phyloP scores from a whole-genome alignment of 345 rosid species.

The Dipteronia sinensis region DNA sequence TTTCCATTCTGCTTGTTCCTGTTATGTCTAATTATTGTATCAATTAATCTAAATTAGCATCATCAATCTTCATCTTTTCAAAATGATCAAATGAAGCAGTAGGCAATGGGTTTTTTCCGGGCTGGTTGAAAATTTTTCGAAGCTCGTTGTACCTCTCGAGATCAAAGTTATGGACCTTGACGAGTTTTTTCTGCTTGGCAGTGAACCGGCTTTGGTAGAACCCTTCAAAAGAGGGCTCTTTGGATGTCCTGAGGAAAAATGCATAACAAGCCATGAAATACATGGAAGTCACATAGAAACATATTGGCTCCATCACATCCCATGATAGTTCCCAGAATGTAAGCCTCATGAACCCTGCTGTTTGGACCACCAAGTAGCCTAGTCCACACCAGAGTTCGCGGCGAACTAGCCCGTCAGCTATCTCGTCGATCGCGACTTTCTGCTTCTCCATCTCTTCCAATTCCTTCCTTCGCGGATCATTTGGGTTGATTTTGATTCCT shows the following conservation, averaged over 20 bases:
- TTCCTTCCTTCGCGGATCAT: slow-evolving; percentile 68
- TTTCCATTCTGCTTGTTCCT: not conserved
- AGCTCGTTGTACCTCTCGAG: slow-evolving; percentile 62
- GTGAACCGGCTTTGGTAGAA: slow-evolving; percentile 73
- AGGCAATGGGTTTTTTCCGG: slow-evolving; percentile 3
- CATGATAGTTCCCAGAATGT: slow-evolving; percentile 98
- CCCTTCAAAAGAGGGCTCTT: slow-evolving; percentile 89
- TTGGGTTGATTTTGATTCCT: slow-evolving; percentile 31
- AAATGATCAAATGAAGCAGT: slow-evolving; percentile 11
- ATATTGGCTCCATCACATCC: slow-evolving; percentile 99
- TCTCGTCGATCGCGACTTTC: slow-evolving; percentile 51
- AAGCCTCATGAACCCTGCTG: slow-evolving; percentile 88
- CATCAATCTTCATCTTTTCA: slow-evolving; percentile 6
- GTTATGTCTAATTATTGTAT: not conserved
- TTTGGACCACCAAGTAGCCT: slow-evolving; percentile 66
- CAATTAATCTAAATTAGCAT: not conserved
- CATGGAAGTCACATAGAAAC: slow-evolving; percentile 74
- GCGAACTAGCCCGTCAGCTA: slow-evolving; percentile 57
- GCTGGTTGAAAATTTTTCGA: slow-evolving; percentile 36
- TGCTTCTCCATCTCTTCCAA: slow-evolving; percentile 58
- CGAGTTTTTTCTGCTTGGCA: slow-evolving; percentile 63
- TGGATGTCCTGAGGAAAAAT: slow-evolving; percentile 81
- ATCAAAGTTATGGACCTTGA: slow-evolving; percentile 53
- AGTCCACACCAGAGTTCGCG: slow-evolving; percentile 82
- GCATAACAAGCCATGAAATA: slow-evolving; percentile 77